Evolutionary conservation across 2,329 filamentous ascomycete genomes (phyloP).

Genomic region (Clonostachys solani): DNA sequence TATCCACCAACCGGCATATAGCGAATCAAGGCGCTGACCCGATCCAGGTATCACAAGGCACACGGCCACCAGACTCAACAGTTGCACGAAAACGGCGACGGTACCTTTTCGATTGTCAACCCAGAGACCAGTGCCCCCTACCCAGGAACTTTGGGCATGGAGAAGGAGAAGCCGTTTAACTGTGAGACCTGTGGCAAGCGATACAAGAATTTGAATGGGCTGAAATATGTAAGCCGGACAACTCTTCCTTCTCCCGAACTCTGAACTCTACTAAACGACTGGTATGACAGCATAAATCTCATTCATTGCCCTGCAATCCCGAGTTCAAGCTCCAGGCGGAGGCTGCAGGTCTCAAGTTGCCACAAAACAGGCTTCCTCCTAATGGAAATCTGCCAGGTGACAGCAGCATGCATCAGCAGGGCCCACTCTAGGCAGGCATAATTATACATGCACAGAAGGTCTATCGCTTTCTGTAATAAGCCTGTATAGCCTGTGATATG

Average conservation of each 20-base stretch:
- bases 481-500: too few relatives aligned
- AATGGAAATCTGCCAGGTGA: too few relatives aligned
- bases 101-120: slow-evolving; percentile 97
- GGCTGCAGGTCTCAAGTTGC: slow-evolving; percentile 37
- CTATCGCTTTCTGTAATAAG: too few relatives aligned
- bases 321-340: slow-evolving; percentile 54
- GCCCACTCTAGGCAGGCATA: too few relatives aligned
- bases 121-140: slow-evolving; percentile 92
- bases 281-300: slow-evolving; percentile 59
- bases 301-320: slow-evolving; percentile 86
- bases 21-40: slow-evolving; percentile 15
- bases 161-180: slow-evolving; percentile 98
- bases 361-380: slow-evolving; percentile 6
- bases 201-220: slow-evolving; percentile 97
- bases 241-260: background rate
- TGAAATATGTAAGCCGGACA: slow-evolving; percentile 73
- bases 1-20: slow-evolving; percentile 2
- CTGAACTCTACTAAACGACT: slow-evolving; percentile 21
- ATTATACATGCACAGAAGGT: too few relatives aligned
- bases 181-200: slow-evolving; percentile 97
- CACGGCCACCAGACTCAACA: slow-evolving; percentile 97
- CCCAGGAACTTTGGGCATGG: slow-evolving; percentile 96
- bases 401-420: too few relatives aligned
- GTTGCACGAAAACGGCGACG: slow-evolving; percentile 92
- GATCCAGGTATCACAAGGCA: slow-evolving; percentile 60